Conservation (phyloP, 1,139 yeast genomes). For the Pneumocystis canis region DNA sequence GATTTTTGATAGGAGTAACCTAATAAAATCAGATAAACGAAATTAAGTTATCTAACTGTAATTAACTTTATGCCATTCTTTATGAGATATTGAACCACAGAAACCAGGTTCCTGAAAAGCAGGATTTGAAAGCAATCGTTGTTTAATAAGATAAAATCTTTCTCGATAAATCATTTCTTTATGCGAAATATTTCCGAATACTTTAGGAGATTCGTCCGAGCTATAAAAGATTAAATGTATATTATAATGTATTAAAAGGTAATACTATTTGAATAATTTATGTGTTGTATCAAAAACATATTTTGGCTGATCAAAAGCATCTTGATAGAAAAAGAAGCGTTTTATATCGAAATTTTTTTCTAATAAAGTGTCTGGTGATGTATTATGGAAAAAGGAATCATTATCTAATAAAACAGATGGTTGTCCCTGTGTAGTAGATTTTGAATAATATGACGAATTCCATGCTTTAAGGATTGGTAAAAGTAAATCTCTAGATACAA, state of each 20-base stretch:
- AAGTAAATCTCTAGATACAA: conserved; percentile 9
- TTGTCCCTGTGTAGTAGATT: conserved; percentile 7
- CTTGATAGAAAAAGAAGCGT: conserved; percentile 29
- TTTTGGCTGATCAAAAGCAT: conserved; percentile 51
- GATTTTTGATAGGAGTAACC: conserved; percentile 63
- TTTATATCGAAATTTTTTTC: not conserved
- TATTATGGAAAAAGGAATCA: not conserved
- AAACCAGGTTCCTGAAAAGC: conserved; percentile 42
- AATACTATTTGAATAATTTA: conserved; percentile 40
- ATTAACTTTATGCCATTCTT: conserved; percentile 12
- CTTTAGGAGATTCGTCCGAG: conserved; percentile 9
- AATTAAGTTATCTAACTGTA: conserved; percentile 6
- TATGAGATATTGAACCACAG: conserved; percentile 22
- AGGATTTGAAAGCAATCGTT: conserved; percentile 62
- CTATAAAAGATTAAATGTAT: not conserved
- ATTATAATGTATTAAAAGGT: not conserved
- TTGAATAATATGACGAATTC: conserved; percentile 6
- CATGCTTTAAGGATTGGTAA: conserved; percentile 9
- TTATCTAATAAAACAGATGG: conserved; percentile 1
- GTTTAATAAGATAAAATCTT: conserved; percentile 49
- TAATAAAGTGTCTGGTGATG: not conserved
- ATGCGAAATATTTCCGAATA: conserved; percentile 17
- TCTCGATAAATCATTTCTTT: conserved; percentile 18
- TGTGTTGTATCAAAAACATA: conserved; percentile 50
- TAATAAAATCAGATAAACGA: conserved; percentile 28